A percentile compares a stretch with the other conserved stretches of the same genome.
Conservation (phyloP, 2,329 filamentous ascomycete species). For the Zymoseptoria pseudotritici region DNA sequence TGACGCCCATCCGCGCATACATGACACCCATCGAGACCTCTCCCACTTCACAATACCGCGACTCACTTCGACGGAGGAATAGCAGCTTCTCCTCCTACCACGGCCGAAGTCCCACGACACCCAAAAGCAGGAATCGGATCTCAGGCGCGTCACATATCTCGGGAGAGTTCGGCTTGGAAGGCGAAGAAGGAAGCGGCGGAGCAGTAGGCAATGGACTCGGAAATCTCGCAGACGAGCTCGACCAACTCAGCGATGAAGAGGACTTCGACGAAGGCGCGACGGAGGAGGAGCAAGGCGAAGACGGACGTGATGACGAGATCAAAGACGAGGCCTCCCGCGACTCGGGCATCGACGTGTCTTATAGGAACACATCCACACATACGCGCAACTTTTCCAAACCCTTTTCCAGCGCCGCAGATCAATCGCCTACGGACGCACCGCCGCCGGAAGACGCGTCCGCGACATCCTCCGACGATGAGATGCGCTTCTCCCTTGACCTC, state of each 20-base stretch:
- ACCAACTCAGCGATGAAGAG: conserved; percentile 32
- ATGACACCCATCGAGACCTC: conserved; percentile 39
- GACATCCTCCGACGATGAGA: conserved; percentile 41
- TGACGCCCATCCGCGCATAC: conserved; percentile 36
- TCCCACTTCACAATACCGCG: conserved; percentile 23
- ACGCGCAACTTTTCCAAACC: conserved; percentile 29
- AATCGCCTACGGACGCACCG: conserved; percentile 4
- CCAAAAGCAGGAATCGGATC: conserved; percentile 32
- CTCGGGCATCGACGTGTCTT: conserved; percentile 39
- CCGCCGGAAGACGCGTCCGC: conserved; percentile 15
- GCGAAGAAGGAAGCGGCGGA: conserved; percentile 31
- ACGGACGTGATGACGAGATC: conserved; percentile 10
- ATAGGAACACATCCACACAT: conserved; percentile 33
- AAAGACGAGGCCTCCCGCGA: conserved; percentile 34
- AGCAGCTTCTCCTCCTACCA: conserved; percentile 38
- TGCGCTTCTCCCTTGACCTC: conserved; percentile 37
- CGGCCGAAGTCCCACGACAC: conserved; percentile 37
- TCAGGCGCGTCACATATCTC: conserved; percentile 28
- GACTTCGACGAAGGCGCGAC: conserved; percentile 23
- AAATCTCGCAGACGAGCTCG: conserved; percentile 76
- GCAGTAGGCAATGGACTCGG: conserved; percentile 69
- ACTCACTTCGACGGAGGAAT: conserved; percentile 24
- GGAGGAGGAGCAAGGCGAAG: conserved; percentile 13
- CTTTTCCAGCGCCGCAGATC: conserved; percentile 7
- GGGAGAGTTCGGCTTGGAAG: conserved; percentile 33